Conservation (phyloP, 2,329 filamentous ascomycete genomes). For the Sclerotinia glacialis region DNA sequence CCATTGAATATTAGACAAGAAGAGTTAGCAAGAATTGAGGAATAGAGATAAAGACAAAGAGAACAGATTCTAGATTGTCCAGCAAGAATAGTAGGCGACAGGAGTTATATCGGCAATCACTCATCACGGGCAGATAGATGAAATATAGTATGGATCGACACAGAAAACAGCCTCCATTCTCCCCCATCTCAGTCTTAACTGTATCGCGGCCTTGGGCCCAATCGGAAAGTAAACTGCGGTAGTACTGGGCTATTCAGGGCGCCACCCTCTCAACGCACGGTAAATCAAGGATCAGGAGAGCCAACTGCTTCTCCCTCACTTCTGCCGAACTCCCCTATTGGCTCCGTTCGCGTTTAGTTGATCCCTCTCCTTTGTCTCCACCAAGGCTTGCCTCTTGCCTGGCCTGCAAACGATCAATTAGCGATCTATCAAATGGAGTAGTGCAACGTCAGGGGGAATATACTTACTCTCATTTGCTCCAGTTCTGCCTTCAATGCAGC, state of each 20-base stretch:
- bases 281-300: not conserved
- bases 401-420: not conserved
- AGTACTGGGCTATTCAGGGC: not conserved
- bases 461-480: not conserved
- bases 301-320: not conserved
- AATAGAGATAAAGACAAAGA: too few relatives aligned
- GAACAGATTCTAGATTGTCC: too few relatives aligned
- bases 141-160: too few relatives aligned
- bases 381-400: not conserved
- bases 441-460: not conserved
- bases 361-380: too few relatives aligned
- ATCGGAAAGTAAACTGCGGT: not conserved
- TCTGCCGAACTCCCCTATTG: not conserved
- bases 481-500: not conserved
- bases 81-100: too few relatives aligned
- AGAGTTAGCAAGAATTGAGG: too few relatives aligned
- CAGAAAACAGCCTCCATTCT: not conserved
- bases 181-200: not conserved
- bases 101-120: too few relatives aligned
- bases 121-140: too few relatives aligned
- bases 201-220: not conserved
- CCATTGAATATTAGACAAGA: too few relatives aligned
- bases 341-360: not conserved
- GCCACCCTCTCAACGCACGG: not conserved
- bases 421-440: not conserved